phyloP scores from a whole-genome alignment of 148 eudicot species.

The Limonium bicolor region DNA sequence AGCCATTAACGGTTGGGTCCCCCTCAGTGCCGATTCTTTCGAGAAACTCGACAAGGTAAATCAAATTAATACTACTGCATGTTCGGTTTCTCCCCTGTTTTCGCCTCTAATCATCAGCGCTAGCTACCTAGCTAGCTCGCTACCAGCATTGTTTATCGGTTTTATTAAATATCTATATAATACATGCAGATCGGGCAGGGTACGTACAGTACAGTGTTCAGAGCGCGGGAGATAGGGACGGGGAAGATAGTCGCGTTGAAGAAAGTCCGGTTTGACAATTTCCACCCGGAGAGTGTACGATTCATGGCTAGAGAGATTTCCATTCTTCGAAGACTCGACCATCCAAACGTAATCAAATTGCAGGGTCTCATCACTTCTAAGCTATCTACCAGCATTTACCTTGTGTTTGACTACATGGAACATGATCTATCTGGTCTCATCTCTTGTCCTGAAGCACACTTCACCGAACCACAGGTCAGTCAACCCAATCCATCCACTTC shows the following conservation, averaged over 20 bases:
- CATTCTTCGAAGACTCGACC: slow-evolving; percentile 1
- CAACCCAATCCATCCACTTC: no score
- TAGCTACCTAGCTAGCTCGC: no score
- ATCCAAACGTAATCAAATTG: slow-evolving; percentile 4
- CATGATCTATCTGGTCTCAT: background rate
- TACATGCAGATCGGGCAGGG: slow-evolving; percentile 7
- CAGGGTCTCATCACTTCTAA: slow-evolving; percentile 2
- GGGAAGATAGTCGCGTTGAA: slow-evolving; percentile 4
- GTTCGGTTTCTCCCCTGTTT: no score
- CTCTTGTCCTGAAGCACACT: background rate
- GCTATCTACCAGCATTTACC: background rate
- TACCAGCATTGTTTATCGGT: no score
- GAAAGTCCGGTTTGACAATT: background rate
- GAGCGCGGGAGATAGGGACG: slow-evolving; percentile 3
- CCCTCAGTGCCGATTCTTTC: slow-evolving; percentile 39
- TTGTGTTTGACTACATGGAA: slow-evolving; percentile 5
- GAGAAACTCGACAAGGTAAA: slow-evolving; percentile 61
- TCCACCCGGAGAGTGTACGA: slow-evolving; percentile 1
- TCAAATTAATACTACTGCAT: no score
- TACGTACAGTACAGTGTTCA: slow-evolving; percentile 1
- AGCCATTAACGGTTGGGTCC: slow-evolving; percentile 62
- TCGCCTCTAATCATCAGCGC: no score
- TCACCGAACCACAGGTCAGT: slow-evolving; percentile 5
- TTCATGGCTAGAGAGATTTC: slow-evolving; percentile 6
- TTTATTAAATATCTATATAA: no score